A percentile compares a stretch with the other conserved stretches of the same genome.
Evolutionary conservation across 2,329 filamentous ascomycete genomes (phyloP).

Genomic region (Claviceps lovelessii): DNA sequence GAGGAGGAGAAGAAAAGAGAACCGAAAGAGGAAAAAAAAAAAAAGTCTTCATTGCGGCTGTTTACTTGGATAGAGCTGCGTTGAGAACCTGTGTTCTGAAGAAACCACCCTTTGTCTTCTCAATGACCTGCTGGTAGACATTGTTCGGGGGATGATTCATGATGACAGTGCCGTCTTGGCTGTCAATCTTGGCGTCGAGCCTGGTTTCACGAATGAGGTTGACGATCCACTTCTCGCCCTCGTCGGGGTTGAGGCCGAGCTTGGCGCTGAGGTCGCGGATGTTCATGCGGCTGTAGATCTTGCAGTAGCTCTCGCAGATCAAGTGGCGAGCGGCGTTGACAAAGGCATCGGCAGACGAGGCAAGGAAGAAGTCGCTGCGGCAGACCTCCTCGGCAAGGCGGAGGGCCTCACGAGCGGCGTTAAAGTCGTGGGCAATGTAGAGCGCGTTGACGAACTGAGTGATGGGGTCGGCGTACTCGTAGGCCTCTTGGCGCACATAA

Average conservation of each 20-base stretch:
- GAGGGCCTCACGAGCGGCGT: slow-evolving; percentile 85
- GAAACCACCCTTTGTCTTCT: slow-evolving; percentile 96
- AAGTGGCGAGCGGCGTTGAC: slow-evolving; percentile 90
- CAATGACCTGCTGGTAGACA: slow-evolving; percentile 98
- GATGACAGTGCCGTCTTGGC: slow-evolving; percentile 93
- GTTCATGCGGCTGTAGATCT: slow-evolving; percentile 97
- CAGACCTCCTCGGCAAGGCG: slow-evolving; percentile 80
- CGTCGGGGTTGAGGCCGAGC: slow-evolving; percentile 80
- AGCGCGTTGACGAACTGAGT: slow-evolving; percentile 94
- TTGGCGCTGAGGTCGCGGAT: slow-evolving; percentile 91
- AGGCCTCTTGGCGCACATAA: slow-evolving; percentile 90
- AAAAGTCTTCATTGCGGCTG: not conserved
- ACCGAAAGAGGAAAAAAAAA: too few species aligned
- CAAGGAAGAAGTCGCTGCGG: slow-evolving; percentile 89
- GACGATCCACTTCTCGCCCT: slow-evolving; percentile 99
- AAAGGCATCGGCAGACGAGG: slow-evolving; percentile 70
- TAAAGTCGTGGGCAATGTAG: slow-evolving; percentile 76
- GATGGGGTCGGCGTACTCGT: slow-evolving; percentile 93
- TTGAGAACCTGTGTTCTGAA: slow-evolving; percentile 94
- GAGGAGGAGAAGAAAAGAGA: not conserved
- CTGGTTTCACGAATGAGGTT: slow-evolving; percentile 96
- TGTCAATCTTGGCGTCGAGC: slow-evolving; percentile 98
- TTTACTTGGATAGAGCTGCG: slow-evolving; percentile 43
- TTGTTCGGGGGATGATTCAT: slow-evolving; percentile 99
- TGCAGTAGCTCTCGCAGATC: slow-evolving; percentile 98